phyloP scores from a whole-genome alignment of 495 filamentous ascomycete genomes.

The Aspergillus biplanus region DNA sequence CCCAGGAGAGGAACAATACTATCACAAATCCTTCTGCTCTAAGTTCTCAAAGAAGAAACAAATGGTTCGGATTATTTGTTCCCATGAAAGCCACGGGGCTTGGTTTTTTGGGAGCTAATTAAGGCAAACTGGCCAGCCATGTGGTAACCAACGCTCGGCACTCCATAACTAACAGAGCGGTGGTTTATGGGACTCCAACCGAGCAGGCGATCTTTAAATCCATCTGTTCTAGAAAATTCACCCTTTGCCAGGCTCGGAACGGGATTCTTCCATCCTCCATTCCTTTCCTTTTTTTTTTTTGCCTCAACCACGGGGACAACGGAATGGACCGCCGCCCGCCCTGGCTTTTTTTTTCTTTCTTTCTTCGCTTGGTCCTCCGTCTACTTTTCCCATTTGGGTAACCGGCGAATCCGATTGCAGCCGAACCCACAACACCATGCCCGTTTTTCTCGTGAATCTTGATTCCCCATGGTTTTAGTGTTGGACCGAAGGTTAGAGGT shows the following conservation, averaged over 20 bases:
- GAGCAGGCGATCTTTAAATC: background rate
- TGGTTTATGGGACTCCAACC: no score
- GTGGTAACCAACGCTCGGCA: no score
- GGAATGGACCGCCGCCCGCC: background rate
- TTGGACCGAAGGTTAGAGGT: conserved; percentile 17
- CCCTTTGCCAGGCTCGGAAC: background rate
- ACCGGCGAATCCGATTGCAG: conserved; percentile 1
- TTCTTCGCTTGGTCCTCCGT: background rate
- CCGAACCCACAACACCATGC: background rate
- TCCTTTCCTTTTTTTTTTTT: background rate
- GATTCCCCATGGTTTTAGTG: background rate
- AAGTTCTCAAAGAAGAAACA: no score
- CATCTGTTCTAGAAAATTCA: background rate
- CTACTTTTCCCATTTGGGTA: background rate
- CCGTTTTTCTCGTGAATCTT: background rate
- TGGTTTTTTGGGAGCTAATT: no score
- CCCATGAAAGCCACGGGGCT: no score
- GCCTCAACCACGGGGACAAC: background rate
- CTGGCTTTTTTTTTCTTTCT: background rate
- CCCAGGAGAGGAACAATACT: background rate
- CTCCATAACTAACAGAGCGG: no score
- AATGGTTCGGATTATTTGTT: no score
- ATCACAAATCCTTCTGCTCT: no score
- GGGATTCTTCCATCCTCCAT: background rate
- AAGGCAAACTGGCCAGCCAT: no score